phyloP scores from a whole-genome alignment of 768 basidiomycete genomes.

The Lanmaoa pseudosensibilis region DNA sequence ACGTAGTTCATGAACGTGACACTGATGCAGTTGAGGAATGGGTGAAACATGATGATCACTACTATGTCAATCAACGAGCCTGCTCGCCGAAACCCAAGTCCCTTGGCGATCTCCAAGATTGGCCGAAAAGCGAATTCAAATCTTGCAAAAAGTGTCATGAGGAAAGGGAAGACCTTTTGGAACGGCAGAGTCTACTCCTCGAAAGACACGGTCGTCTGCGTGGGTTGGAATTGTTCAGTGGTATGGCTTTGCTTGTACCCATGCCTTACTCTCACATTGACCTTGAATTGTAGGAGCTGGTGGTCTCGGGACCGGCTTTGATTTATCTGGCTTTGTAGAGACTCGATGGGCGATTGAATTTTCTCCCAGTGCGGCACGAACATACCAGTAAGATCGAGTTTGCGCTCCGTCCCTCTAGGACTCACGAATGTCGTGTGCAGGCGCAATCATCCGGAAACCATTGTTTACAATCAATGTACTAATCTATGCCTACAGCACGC shows the following conservation, averaged over 20 bases:
- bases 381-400: constrained; percentile 50
- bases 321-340: constrained; percentile 58
- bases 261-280: not conserved
- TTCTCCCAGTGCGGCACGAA: constrained; percentile 59
- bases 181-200: constrained; percentile 32
- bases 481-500: constrained; percentile 61
- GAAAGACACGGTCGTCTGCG: constrained; percentile 45
- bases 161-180: constrained; percentile 33
- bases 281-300: constrained; percentile 56
- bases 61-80: constrained; percentile 45
- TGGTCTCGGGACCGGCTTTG: constrained; percentile 68
- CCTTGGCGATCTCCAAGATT: constrained; percentile 24
- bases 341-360: constrained; percentile 72
- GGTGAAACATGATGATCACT: constrained; percentile 59
- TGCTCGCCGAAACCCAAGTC: constrained; percentile 18
- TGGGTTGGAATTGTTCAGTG: constrained; percentile 69
- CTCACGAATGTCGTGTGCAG: constrained; percentile 36
- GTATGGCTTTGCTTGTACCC: constrained; percentile 35
- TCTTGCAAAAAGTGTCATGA: constrained; percentile 43
- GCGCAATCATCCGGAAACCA: constrained; percentile 57
- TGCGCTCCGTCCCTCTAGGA: not conserved
- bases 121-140: constrained; percentile 30
- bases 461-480: constrained; percentile 65
- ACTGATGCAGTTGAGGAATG: constrained; percentile 35
- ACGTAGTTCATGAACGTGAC: constrained; percentile 41